Percentiles rank a stretch among this genome's conserved stretches.
These are phyloP conservation scores for Aegle marmelos DNA, from an alignment of 345 rosid genomes.

Conservation along the genomic window DNA sequence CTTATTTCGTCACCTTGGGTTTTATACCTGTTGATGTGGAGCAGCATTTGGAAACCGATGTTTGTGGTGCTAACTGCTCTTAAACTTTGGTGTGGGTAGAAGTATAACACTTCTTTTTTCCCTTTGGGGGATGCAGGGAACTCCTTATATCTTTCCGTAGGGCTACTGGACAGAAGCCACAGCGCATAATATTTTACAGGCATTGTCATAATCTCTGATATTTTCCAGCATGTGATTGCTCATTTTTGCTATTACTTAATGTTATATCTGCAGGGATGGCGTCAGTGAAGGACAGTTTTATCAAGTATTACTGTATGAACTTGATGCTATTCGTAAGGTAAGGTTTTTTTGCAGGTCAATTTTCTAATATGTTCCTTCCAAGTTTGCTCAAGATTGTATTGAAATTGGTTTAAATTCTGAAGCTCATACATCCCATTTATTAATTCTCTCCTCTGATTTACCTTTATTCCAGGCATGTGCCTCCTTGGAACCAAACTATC, in stretches of 20 bases:
- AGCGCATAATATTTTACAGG: conserved; percentile 97
- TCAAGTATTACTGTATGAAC: conserved; percentile 88
- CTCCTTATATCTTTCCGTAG: conserved; percentile 90
- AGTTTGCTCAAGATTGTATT: background rate
- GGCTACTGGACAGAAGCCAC: conserved; percentile 94
- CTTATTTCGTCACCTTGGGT: background rate
- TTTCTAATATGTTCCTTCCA: background rate
- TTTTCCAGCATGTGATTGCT: background rate
- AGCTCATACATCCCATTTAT: background rate
- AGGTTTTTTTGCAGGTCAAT: background rate
- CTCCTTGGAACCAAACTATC: conserved; percentile 93
- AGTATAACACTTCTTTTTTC: background rate
- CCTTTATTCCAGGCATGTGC: conserved; percentile 71
- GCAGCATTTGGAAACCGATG: background rate
- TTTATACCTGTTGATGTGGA: background rate
- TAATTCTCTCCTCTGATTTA: background rate
- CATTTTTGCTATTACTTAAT: background rate
- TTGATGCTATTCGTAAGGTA: conserved; percentile 98
- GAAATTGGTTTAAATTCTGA: background rate
- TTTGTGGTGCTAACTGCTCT: background rate
- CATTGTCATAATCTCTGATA: conserved; percentile 4
- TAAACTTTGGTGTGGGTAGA: background rate
- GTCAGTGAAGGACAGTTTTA: conserved; percentile 98
- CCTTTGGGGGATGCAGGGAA: conserved; percentile 48
- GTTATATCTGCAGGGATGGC: conserved; percentile 65